Conservation (phyloP, 2,329 filamentous ascomycete species). For the Aspergillus neotritici region DNA sequence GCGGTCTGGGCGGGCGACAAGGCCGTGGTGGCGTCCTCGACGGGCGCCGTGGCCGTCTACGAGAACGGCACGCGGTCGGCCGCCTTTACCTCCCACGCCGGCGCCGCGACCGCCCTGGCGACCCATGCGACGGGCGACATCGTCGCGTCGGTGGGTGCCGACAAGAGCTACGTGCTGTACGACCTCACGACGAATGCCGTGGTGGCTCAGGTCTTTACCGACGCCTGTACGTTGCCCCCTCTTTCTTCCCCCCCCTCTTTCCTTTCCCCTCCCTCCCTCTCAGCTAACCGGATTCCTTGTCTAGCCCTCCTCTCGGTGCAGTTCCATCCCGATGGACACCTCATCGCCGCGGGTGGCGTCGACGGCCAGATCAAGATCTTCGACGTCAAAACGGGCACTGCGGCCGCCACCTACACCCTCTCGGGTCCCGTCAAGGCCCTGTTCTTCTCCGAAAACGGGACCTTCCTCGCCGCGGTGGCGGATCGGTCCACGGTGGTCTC, state of each 20-base stretch:
- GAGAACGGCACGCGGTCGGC: conserved; percentile 64
- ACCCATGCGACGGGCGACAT: conserved; percentile 78
- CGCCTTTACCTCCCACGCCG: conserved; percentile 74
- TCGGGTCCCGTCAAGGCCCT: conserved; percentile 66
- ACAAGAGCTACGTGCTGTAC: conserved; percentile 91
- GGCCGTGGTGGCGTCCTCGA: conserved; percentile 66
- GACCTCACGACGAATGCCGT: conserved; percentile 64
- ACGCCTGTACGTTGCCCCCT: conserved; percentile 58
- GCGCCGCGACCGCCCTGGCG: conserved; percentile 69
- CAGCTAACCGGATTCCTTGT: background rate
- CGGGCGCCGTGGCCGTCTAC: conserved; percentile 75
- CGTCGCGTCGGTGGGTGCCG: conserved; percentile 77
- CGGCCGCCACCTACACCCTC: conserved; percentile 66
- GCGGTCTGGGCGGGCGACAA: conserved; percentile 56
- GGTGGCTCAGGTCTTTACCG: conserved; percentile 72
- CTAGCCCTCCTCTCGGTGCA: conserved; percentile 67
- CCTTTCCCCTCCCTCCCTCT: conserved; percentile 10
- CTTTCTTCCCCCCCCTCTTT: background rate
- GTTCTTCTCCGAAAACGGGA: conserved; percentile 92
- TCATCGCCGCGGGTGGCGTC: conserved; percentile 77
- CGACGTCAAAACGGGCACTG: conserved; percentile 72
- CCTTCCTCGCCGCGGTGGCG: conserved; percentile 81
- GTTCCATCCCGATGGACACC: conserved; percentile 96
- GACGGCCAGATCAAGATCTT: conserved; percentile 82
- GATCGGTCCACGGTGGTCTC: conserved; percentile 73